Evolutionary conservation across 768 basidiomycete genomes (phyloP).

Genomic region (Dendrothele bispora): DNA sequence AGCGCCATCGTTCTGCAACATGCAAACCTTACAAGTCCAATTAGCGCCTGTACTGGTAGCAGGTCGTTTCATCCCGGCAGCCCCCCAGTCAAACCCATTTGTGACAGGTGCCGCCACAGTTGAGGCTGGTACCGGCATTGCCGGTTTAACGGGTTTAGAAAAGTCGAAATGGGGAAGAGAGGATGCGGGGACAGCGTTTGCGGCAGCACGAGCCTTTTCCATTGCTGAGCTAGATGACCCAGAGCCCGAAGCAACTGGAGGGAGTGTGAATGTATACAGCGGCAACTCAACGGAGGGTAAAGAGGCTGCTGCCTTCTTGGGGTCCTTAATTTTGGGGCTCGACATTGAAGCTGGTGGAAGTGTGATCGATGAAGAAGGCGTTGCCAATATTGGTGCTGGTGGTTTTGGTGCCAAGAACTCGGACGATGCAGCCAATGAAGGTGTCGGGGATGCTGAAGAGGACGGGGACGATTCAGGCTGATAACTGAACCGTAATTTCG

Average conservation of each 20-base stretch:
- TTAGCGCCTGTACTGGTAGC: slow-evolving; percentile 19
- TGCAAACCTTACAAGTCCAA: slow-evolving; percentile 45
- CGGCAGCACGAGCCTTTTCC: slow-evolving; percentile 28
- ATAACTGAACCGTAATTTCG: slow-evolving; percentile 75
- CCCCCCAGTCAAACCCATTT: slow-evolving; percentile 41
- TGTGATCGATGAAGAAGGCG: slow-evolving; percentile 26
- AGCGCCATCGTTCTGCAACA: slow-evolving; percentile 33
- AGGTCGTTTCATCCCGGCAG: slow-evolving; percentile 40
- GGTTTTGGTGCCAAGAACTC: slow-evolving; percentile 5
- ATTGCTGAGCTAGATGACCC: slow-evolving; percentile 24
- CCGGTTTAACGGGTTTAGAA: slow-evolving; percentile 4
- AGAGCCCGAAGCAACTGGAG: slow-evolving; percentile 16
- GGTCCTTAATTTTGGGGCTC: slow-evolving; percentile 17
- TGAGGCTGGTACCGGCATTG: slow-evolving; percentile 3
- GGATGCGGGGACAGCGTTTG: slow-evolving; percentile 34
- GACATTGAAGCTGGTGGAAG: slow-evolving; percentile 23
- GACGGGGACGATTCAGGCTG: slow-evolving; percentile 42
- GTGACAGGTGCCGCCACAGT: slow-evolving; percentile 15
- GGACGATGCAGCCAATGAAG: slow-evolving; percentile 13
- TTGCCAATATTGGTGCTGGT: neutral
- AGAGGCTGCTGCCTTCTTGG: slow-evolving; percentile 30
- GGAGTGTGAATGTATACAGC: slow-evolving; percentile 33
- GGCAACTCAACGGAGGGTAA: slow-evolving; percentile 31
- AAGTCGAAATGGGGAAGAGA: slow-evolving; percentile 51
- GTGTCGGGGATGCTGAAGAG: slow-evolving; percentile 1